Conservation (phyloP, 2,329 filamentous ascomycete genomes). For the Sporothrix mexicana region DNA sequence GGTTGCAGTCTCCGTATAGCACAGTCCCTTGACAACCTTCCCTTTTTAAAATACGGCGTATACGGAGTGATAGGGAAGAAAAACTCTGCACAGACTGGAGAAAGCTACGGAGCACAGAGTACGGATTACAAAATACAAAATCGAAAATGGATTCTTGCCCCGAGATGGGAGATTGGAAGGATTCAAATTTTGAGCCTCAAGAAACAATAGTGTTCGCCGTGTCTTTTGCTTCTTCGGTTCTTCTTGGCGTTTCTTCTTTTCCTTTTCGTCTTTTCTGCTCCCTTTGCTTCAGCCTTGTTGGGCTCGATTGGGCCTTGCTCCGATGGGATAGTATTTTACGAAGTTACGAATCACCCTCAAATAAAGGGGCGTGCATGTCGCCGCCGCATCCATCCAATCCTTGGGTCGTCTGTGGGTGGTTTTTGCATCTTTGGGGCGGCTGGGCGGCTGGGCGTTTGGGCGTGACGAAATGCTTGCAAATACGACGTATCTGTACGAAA, state of each 20-base stretch:
- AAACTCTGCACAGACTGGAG: not conserved
- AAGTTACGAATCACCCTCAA: no score
- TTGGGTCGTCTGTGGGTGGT: not conserved
- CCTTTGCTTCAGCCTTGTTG: slow-evolving; percentile 17
- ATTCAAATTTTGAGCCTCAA: not conserved
- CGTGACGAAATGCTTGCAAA: not conserved
- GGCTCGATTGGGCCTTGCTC: slow-evolving; percentile 22
- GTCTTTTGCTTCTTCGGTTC: not conserved
- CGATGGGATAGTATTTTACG: not conserved
- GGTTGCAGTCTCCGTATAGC: no score
- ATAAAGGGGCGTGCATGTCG: not conserved
- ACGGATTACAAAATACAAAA: not conserved
- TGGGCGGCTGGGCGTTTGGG: not conserved
- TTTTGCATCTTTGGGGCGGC: not conserved
- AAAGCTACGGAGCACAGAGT: not conserved
- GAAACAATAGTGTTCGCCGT: slow-evolving; percentile 2
- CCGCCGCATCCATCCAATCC: not conserved
- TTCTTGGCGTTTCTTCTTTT: no score
- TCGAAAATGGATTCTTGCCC: slow-evolving; percentile 1
- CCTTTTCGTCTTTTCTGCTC: not conserved
- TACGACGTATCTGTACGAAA: not conserved
- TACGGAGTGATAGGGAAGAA: no score
- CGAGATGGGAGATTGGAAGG: slow-evolving; percentile 17
- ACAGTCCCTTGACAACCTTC: no score
- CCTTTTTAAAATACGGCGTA: no score